These are phyloP conservation scores for Mesembryanthemum crystallinum DNA, from an alignment of 148 eudicot species.

Conservation along the genomic window DNA sequence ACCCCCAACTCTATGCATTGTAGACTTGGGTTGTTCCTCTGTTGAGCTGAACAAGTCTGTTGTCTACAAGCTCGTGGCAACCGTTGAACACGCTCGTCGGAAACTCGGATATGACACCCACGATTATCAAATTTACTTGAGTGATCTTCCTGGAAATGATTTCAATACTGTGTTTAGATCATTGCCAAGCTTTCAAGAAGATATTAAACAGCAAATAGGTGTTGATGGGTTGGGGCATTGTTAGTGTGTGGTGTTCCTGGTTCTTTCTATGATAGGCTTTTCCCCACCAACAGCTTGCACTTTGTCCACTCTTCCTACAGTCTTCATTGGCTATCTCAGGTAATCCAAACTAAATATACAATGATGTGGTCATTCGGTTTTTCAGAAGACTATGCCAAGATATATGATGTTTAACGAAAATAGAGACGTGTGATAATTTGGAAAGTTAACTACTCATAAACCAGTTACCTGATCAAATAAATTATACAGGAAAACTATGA, in stretches of 20 bases:
- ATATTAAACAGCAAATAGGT: slow-evolving; percentile 22
- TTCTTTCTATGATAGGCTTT: slow-evolving; percentile 52
- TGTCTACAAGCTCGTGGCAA: neutral
- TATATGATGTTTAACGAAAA: too few relatives aligned
- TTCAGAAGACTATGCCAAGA: too few relatives aligned
- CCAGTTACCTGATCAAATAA: too few relatives aligned
- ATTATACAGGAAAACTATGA: too few relatives aligned
- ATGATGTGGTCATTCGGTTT: too few relatives aligned
- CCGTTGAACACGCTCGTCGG: slow-evolving; percentile 4
- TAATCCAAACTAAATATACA: neutral
- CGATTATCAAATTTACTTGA: slow-evolving; percentile 34
- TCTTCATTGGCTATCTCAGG: slow-evolving; percentile 59
- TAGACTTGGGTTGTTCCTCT: slow-evolving; percentile 30
- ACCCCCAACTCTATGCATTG: slow-evolving; percentile 20
- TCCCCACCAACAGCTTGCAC: slow-evolving; percentile 36
- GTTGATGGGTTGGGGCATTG: slow-evolving; percentile 21
- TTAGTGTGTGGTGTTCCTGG: too few relatives aligned
- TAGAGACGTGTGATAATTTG: neutral
- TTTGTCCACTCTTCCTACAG: too few relatives aligned
- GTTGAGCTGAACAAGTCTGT: slow-evolving; percentile 11
- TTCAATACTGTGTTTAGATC: slow-evolving; percentile 42
- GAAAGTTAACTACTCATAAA: too few relatives aligned
- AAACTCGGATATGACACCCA: neutral
- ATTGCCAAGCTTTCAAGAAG: slow-evolving; percentile 16
- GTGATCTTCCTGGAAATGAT: slow-evolving; percentile 53